phyloP scores from a whole-genome alignment of 2,329 filamentous ascomycete genomes.

The Fragosphaeria purpurea region DNA sequence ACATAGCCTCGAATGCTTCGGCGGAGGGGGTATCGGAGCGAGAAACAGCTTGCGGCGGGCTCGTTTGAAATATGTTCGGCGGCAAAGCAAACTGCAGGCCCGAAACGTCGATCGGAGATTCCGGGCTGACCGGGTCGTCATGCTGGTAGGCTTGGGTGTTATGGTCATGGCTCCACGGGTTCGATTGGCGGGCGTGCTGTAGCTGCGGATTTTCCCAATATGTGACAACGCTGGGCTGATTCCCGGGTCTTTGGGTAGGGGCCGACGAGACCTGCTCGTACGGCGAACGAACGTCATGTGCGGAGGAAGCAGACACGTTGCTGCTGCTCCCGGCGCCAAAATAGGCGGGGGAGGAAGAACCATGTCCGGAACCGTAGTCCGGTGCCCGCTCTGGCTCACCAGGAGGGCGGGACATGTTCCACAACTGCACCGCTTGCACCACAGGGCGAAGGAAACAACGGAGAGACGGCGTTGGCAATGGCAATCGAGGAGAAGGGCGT shows the following conservation, averaged over 20 bases:
- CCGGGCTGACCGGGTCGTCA: conserved; percentile 26
- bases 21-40: conserved; percentile 8
- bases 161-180: conserved; percentile 14
- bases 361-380: too few relatives aligned
- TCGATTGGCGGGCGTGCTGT: conserved; percentile 25
- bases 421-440: neutral
- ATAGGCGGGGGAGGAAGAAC: too few relatives aligned
- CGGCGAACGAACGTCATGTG: neutral
- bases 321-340: too few relatives aligned
- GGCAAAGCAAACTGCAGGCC: conserved; percentile 46
- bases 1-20: conserved; percentile 21
- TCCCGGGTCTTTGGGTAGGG: conserved; percentile 23
- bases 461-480: neutral
- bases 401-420: conserved; percentile 19
- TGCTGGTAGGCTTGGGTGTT: conserved; percentile 25
- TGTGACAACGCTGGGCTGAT: conserved; percentile 34
- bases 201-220: conserved; percentile 42
- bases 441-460: neutral
- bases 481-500: neutral
- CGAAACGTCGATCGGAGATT: conserved; percentile 43
- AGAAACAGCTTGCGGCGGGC: conserved; percentile 10
- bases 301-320: neutral
- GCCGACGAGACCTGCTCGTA: conserved; percentile 15
- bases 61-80: conserved; percentile 34
- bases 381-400: conserved; percentile 2